phyloP scores from a whole-genome alignment of 805 yeast species.

The Candida tibetensis region DNA sequence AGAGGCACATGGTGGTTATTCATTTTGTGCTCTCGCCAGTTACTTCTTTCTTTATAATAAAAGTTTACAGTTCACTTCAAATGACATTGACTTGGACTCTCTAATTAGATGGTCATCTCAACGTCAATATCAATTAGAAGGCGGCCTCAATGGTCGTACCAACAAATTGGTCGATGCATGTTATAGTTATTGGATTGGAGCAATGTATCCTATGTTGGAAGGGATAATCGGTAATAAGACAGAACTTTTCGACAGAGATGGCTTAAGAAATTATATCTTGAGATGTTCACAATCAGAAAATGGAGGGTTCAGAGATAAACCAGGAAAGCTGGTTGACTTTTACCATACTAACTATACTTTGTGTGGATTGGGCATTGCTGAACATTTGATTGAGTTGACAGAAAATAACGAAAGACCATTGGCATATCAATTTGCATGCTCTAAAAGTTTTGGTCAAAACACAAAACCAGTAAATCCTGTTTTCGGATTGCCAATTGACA shows the following conservation, averaged over 20 bases:
- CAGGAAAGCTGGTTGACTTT: conserved; percentile 74
- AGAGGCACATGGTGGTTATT: conserved; percentile 97
- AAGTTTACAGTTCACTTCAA: conserved; percentile 23
- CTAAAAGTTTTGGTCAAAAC: background rate
- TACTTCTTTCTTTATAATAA: conserved; percentile 45
- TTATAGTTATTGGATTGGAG: conserved; percentile 95
- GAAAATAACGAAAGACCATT: conserved; percentile 5
- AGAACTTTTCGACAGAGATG: conserved; percentile 50
- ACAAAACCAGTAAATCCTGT: conserved; percentile 25
- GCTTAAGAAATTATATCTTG: conserved; percentile 62
- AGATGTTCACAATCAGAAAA: conserved; percentile 67
- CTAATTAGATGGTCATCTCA: conserved; percentile 65
- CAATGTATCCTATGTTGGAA: conserved; percentile 62
- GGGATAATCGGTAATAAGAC: conserved; percentile 27
- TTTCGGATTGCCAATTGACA: conserved; percentile 23
- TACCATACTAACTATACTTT: conserved; percentile 89
- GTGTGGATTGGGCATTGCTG: conserved; percentile 67
- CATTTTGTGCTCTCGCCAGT: conserved; percentile 80
- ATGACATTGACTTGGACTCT: conserved; percentile 38
- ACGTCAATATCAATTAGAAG: conserved; percentile 73
- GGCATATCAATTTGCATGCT: conserved; percentile 18
- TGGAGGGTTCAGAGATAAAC: conserved; percentile 89
- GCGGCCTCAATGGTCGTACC: conserved; percentile 86
- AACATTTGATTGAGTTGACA: conserved; percentile 34
- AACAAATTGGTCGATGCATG: conserved; percentile 96